A percentile compares a stretch with the other conserved stretches of the same genome.
These are phyloP conservation scores for Cyberlindnera meyerae DNA, from an alignment of 805 yeast genomes.

Conservation along the genomic window DNA sequence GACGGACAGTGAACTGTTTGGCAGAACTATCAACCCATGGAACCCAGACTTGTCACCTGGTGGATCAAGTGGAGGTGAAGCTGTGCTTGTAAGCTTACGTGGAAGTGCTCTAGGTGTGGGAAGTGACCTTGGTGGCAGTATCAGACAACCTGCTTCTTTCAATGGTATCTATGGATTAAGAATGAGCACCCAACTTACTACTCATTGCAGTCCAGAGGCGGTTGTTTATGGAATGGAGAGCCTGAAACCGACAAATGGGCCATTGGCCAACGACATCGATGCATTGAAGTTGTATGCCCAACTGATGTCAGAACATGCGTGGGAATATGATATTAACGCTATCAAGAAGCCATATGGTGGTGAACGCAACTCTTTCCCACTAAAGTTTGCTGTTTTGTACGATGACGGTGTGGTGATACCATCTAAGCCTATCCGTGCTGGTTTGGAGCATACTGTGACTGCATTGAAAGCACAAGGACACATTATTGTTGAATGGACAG, in stretches of 20 bases:
- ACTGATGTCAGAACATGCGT: constrained; percentile 33
- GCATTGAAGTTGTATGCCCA: constrained; percentile 32
- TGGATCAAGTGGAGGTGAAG: constrained; percentile 54
- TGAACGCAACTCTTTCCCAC: too few species aligned
- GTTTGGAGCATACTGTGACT: constrained; percentile 30
- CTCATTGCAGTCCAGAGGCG: constrained; percentile 22
- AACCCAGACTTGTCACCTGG: constrained; percentile 42
- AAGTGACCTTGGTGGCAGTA: constrained; percentile 50
- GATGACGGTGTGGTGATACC: constrained; percentile 44
- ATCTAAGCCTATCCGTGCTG: constrained; percentile 46
- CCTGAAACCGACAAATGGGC: constrained; percentile 42
- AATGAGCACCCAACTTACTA: constrained; percentile 40
- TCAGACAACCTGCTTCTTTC: constrained; percentile 43
- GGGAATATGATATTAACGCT: constrained; percentile 38
- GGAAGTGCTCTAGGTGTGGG: constrained; percentile 51
- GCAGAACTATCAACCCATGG: constrained; percentile 41
- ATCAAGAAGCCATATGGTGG: constrained; percentile 39
- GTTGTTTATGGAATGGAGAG: constrained; percentile 25
- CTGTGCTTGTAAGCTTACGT: constrained; percentile 39
- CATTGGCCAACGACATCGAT: constrained; percentile 36
- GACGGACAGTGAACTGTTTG: constrained; percentile 39
- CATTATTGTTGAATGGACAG: constrained; percentile 44
- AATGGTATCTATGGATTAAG: constrained; percentile 38
- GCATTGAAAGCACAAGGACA: constrained; percentile 39
- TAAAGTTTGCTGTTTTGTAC: constrained; percentile 36